Conservation (phyloP, 202 grass and related monocot genomes). For the Digitaria exilis region DNA sequence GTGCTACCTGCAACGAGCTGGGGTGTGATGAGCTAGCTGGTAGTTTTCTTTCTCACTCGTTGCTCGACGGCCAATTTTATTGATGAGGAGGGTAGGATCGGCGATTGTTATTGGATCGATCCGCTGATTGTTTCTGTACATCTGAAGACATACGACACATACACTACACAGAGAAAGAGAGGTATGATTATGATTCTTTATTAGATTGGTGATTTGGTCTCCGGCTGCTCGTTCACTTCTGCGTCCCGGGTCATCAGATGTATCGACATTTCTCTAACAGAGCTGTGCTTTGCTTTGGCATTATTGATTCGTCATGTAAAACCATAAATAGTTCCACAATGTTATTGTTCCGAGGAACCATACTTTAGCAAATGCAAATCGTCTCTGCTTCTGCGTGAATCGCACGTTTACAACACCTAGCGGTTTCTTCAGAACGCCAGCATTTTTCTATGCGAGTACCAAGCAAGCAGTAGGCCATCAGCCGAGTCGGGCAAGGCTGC, state of each 20-base stretch:
- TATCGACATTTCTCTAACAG: constrained; percentile 34
- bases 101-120: neutral
- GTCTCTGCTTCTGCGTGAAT: neutral
- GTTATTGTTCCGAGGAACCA: neutral
- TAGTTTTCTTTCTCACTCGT: neutral
- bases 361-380: neutral
- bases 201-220: constrained; percentile 20
- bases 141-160: constrained; percentile 34
- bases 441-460: neutral
- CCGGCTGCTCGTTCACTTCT: neutral
- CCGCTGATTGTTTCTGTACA: constrained; percentile 37
- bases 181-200: constrained; percentile 52
- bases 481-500: constrained; percentile 1
- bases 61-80: neutral
- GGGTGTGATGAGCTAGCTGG: neutral
- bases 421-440: too few relatives aligned
- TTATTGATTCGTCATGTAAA: neutral
- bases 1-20: constrained; percentile 39
- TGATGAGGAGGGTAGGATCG: neutral
- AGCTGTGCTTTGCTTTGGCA: neutral
- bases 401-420: neutral
- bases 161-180: constrained; percentile 17
- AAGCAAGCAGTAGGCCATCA: neutral
- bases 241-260: constrained; percentile 27
- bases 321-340: neutral